phyloP scores from a whole-genome alignment of 2,329 filamentous ascomycete genomes.

The Aspergillus sp. region DNA sequence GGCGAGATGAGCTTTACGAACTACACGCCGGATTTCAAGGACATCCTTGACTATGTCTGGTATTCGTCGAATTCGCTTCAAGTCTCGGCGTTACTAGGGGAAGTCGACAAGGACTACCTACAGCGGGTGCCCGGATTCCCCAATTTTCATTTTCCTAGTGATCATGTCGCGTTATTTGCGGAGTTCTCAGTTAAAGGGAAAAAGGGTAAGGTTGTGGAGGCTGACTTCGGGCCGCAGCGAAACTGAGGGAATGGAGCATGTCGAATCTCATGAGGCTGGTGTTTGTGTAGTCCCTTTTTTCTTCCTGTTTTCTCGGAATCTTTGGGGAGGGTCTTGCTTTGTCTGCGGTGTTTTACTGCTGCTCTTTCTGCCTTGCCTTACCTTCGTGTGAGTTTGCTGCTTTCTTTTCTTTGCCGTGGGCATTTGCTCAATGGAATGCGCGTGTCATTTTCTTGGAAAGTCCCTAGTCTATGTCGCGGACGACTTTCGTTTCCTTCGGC shows the following conservation, averaged over 20 bases:
- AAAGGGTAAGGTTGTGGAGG: slow-evolving; percentile 64
- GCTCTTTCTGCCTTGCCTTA: slow-evolving; percentile 10
- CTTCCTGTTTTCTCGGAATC: slow-evolving; percentile 32
- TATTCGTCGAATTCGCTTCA: slow-evolving; percentile 86
- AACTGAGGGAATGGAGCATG: slow-evolving; percentile 28
- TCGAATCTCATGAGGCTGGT: slow-evolving; percentile 30
- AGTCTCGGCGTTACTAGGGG: slow-evolving; percentile 72
- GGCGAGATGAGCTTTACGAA: slow-evolving; percentile 90
- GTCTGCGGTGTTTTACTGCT: slow-evolving; percentile 17
- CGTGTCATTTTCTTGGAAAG: slow-evolving; percentile 22
- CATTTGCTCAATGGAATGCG: slow-evolving; percentile 9
- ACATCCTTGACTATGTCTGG: slow-evolving; percentile 95
- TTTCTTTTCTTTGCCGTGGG: slow-evolving; percentile 13
- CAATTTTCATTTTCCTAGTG: slow-evolving; percentile 87
- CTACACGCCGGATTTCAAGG: slow-evolving; percentile 86
- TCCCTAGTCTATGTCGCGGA: slow-evolving; percentile 13
- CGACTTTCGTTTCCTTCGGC: slow-evolving; percentile 6
- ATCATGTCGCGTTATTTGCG: slow-evolving; percentile 81
- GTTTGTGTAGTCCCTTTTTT: slow-evolving; percentile 28
- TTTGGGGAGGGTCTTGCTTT: slow-evolving; percentile 24
- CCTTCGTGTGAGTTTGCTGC: slow-evolving; percentile 15
- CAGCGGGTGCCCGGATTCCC: slow-evolving; percentile 84
- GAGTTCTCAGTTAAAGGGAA: slow-evolving; percentile 83
- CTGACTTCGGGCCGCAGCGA: slow-evolving; percentile 49
- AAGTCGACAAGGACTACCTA: slow-evolving; percentile 76